phyloP scores from a whole-genome alignment of 164 flowering plant genomes.

The Kalanchoe fedtschenkoi region DNA sequence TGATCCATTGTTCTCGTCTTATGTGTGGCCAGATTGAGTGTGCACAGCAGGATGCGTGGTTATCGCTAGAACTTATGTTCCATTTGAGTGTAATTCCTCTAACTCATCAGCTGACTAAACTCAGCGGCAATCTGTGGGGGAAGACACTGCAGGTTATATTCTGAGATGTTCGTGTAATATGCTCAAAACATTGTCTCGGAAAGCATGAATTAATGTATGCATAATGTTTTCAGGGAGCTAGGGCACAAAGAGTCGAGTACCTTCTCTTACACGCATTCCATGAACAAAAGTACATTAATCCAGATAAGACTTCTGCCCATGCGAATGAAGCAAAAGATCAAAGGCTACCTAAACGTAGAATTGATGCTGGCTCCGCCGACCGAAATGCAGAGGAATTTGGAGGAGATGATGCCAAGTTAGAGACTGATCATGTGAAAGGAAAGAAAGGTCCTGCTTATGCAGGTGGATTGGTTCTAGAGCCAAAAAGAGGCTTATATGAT shows the following conservation, averaged over 20 bases:
- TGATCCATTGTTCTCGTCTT: not conserved
- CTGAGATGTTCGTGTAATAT: not conserved
- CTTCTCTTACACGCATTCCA: constrained; percentile 91
- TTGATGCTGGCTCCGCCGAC: constrained; percentile 25
- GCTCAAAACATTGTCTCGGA: not conserved
- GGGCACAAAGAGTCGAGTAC: constrained; percentile 97
- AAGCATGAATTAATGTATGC: not conserved
- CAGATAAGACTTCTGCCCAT: constrained; percentile 64
- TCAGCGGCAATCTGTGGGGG: constrained; percentile 98
- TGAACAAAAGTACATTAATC: constrained; percentile 82
- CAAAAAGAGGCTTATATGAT: constrained; percentile 92
- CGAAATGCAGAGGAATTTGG: constrained; percentile 36
- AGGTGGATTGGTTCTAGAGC: constrained; percentile 98
- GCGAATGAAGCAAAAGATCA: constrained; percentile 49
- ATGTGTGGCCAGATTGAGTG: constrained; percentile 55
- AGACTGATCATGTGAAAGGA: constrained; percentile 44
- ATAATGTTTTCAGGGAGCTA: constrained; percentile 66
- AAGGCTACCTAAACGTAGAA: constrained; percentile 48
- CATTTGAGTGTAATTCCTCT: constrained; percentile 95
- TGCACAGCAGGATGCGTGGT: constrained; percentile 98
- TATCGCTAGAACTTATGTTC: constrained; percentile 95
- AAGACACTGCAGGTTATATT: constrained; percentile 84
- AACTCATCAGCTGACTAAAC: constrained; percentile 90
- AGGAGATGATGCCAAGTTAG: constrained; percentile 25
- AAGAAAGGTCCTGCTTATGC: constrained; percentile 85